Percentiles rank a stretch among this genome's conserved stretches.
phyloP scores from a whole-genome alignment of 2,329 filamentous ascomycete genomes.

The Arthroderma sp. region DNA sequence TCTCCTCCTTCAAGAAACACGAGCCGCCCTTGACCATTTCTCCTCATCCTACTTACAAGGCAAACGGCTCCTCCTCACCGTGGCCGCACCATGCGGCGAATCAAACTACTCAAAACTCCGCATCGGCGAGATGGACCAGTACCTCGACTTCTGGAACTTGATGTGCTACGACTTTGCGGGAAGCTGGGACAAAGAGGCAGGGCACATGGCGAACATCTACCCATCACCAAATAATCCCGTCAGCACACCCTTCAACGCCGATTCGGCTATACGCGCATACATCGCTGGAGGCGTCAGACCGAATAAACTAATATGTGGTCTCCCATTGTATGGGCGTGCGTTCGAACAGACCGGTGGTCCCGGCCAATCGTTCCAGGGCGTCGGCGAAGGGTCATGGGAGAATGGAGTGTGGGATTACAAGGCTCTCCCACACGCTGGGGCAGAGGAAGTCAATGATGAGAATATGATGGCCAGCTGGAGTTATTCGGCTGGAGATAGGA shows the following conservation, averaged over 20 bases:
- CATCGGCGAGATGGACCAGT: conserved; percentile 33
- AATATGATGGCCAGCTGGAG: conserved; percentile 57
- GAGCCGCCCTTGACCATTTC: conserved; percentile 15
- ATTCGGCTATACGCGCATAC: conserved; percentile 60
- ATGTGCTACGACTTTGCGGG: conserved; percentile 90
- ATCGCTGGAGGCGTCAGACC: conserved; percentile 49
- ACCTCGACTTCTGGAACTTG: conserved; percentile 40
- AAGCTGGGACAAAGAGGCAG: conserved; percentile 59
- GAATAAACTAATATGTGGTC: conserved; percentile 70
- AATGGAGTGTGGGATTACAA: conserved; percentile 82
- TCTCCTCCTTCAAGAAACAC: conserved; percentile 20
- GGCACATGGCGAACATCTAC: conserved; percentile 72
- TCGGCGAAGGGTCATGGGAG: conserved; percentile 75
- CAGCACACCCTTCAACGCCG: conserved; percentile 67
- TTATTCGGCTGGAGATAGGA: conserved; percentile 47
- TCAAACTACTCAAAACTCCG: conserved; percentile 32
- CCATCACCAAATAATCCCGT: conserved; percentile 43
- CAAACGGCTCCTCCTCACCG: conserved; percentile 34
- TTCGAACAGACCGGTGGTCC: conserved; percentile 68
- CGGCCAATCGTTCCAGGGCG: conserved; percentile 55
- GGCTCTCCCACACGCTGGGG: conserved; percentile 56
- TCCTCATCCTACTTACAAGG: conserved; percentile 9
- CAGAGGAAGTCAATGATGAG: conserved; percentile 48
- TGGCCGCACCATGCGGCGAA: conserved; percentile 32
- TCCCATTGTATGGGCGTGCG: conserved; percentile 82